Evolutionary conservation across 352 stramenopile species (phyloP).

Genomic region (Globisporangium cederbergense): DNA sequence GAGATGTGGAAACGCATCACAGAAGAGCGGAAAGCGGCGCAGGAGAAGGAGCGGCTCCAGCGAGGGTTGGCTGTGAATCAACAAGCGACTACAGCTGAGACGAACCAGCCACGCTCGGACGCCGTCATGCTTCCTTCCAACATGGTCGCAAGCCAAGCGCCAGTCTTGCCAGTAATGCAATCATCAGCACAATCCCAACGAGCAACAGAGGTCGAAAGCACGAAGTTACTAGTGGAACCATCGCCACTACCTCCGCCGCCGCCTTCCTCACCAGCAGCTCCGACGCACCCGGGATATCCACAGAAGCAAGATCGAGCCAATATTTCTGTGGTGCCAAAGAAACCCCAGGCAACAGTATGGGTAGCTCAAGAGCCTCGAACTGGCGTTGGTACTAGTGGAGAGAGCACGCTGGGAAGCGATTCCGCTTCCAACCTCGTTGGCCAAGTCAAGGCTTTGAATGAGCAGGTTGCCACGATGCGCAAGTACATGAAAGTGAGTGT

Average conservation of each 20-base stretch:
- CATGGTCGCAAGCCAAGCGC: not conserved
- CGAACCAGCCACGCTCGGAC: not conserved
- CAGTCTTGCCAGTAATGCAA: not conserved
- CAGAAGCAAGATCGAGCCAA: not conserved
- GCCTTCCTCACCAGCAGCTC: constrained; percentile 2
- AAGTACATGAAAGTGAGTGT: constrained; percentile 68
- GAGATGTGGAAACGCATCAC: constrained; percentile 66
- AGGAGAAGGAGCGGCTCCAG: constrained; percentile 20
- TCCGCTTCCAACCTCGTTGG: constrained; percentile 4
- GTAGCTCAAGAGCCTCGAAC: not conserved
- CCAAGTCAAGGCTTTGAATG: constrained; percentile 31
- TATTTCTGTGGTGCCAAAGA: not conserved
- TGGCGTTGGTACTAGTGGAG: not conserved
- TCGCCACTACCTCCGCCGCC: not conserved
- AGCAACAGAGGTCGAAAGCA: not conserved
- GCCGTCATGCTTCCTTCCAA: not conserved
- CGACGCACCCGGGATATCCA: not conserved
- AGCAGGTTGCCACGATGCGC: constrained; percentile 53
- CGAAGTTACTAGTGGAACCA: not conserved
- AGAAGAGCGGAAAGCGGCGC: constrained; percentile 37
- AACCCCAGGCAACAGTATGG: not conserved
- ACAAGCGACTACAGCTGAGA: not conserved
- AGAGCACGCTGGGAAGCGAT: not conserved
- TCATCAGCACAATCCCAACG: not conserved
- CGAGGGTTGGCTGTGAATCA: not conserved